Evolutionary conservation across 371 early-diverging fungal genomes (phyloP).

Genomic region (Chytridium lagenaria): DNA sequence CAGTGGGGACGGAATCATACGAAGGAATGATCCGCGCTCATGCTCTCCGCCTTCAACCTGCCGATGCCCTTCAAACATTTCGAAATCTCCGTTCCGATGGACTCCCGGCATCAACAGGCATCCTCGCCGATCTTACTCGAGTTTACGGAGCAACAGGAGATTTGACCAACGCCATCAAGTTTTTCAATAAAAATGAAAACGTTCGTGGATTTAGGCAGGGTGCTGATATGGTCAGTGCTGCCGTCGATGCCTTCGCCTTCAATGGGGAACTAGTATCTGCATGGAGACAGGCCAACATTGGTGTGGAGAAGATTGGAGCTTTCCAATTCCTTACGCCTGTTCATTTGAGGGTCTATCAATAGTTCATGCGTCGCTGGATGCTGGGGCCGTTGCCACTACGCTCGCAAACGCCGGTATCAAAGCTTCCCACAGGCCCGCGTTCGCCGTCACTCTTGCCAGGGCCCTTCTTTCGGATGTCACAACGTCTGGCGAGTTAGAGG

Average conservation of each 20-base stretch:
- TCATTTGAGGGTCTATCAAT: not conserved
- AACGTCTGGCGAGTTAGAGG: not conserved
- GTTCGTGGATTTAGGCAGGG: not conserved
- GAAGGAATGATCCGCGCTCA: not conserved
- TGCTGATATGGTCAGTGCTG: not conserved
- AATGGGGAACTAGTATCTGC: not conserved
- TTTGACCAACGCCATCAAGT: not conserved
- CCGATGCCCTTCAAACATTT: not conserved
- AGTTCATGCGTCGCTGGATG: not conserved
- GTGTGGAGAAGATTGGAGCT: not conserved
- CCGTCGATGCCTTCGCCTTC: not conserved
- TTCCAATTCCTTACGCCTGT: not conserved
- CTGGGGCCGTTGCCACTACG: not conserved
- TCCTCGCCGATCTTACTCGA: not conserved
- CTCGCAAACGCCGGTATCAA: not conserved
- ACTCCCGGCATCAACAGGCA: constrained; percentile 3
- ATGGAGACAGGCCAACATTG: not conserved
- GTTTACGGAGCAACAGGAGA: not conserved
- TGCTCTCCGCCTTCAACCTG: not conserved
- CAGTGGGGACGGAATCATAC: not conserved
- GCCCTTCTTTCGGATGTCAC: not conserved
- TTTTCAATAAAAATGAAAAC: not conserved
- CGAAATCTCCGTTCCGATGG: not conserved
- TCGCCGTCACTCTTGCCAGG: not conserved
- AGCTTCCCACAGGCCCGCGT: not conserved